Conservation (phyloP, 2,329 filamentous ascomycete genomes). For the Dothistroma septosporum region DNA sequence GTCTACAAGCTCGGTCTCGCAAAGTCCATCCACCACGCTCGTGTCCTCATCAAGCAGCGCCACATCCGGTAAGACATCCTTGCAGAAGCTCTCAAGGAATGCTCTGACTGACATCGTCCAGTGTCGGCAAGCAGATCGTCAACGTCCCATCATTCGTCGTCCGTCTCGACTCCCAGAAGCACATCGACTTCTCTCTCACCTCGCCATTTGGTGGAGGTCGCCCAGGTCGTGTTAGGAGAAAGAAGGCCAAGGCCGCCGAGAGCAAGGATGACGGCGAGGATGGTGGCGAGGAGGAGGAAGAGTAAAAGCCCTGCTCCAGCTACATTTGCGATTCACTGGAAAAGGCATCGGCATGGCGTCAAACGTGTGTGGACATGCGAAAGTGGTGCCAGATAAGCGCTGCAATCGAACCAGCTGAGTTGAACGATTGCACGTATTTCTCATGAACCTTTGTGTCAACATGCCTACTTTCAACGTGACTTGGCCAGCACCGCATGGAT, state of each 20-base stretch:
- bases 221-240: conserved; percentile 95
- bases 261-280: conserved; percentile 77
- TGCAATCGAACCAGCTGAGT: conserved; percentile 14
- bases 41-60: conserved; percentile 98
- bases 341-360: conserved; percentile 23
- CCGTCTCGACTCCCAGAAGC: conserved; percentile 99
- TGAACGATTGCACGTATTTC: neutral
- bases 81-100: conserved; percentile 7
- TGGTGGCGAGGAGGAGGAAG: conserved; percentile 67
- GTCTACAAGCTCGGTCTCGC: conserved; percentile 99
- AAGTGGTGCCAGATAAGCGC: conserved; percentile 10
- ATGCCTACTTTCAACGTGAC: too few species aligned
- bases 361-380: conserved; percentile 7
- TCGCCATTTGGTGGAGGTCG: conserved; percentile 97
- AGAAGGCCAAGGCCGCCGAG: conserved; percentile 98
- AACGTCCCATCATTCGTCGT: conserved; percentile 99
- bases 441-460: too few species aligned
- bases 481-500: too few species aligned
- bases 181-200: conserved; percentile 98
- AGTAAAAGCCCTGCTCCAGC: conserved; percentile 28
- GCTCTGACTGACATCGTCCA: conserved; percentile 32
- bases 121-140: conserved; percentile 99
- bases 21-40: conserved; percentile 99
- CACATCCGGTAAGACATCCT: conserved; percentile 71
- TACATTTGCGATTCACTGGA: conserved; percentile 22